These are phyloP conservation scores for Hirsutella thompsonii DNA, from an alignment of 2,329 filamentous ascomycete genomes.

Conservation along the genomic window DNA sequence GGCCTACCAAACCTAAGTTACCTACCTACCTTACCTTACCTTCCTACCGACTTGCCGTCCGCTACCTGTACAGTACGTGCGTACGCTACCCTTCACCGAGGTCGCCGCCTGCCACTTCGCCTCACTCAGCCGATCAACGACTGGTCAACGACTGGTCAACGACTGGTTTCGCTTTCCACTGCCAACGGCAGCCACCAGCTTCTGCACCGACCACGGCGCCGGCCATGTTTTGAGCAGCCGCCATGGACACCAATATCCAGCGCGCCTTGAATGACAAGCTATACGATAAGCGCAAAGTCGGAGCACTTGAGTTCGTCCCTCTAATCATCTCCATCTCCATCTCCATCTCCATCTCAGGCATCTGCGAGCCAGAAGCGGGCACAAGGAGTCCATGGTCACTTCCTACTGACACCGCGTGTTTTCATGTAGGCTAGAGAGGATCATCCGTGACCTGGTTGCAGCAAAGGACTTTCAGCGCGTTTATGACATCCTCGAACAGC, in stretches of 20 bases:
- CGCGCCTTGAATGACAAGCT: conserved; percentile 93
- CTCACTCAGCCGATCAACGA: neutral
- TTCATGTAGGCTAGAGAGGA: conserved; percentile 66
- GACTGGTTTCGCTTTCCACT: neutral
- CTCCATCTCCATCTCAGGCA: too few relatives aligned
- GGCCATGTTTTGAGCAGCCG: conserved; percentile 9
- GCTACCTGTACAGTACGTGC: too few relatives aligned
- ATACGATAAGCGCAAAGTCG: conserved; percentile 95
- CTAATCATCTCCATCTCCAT: too few relatives aligned
- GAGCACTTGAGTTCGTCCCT: conserved; percentile 74
- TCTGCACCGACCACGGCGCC: neutral
- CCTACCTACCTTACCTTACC: too few relatives aligned
- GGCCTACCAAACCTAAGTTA: too few relatives aligned
- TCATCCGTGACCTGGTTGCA: conserved; percentile 73
- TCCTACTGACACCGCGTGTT: conserved; percentile 6
- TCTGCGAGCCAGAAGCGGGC: too few relatives aligned
- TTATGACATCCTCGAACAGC: conserved; percentile 80
- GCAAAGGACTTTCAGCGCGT: conserved; percentile 70
- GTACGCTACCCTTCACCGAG: too few relatives aligned
- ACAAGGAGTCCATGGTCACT: too few relatives aligned
- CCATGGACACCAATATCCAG: conserved; percentile 82
- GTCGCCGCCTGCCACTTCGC: neutral
- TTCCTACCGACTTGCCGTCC: too few relatives aligned
- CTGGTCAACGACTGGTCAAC: too few relatives aligned
- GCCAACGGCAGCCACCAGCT: neutral